Conservation (phyloP, 2,329 filamentous ascomycete genomes). For the Endoconidiophora polonica region DNA sequence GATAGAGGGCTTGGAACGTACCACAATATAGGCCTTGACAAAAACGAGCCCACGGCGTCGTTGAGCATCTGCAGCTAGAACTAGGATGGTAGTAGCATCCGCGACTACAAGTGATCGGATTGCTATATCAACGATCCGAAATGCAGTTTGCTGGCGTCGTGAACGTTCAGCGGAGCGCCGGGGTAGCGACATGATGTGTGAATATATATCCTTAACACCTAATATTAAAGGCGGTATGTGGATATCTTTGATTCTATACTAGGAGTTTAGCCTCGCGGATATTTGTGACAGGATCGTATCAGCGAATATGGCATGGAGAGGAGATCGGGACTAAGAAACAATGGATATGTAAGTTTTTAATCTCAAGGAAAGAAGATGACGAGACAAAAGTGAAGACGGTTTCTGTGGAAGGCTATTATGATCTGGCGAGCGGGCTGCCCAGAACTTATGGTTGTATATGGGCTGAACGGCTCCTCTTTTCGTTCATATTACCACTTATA, state of each 20-base stretch:
- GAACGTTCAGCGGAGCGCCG: background rate
- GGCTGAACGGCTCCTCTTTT: no score
- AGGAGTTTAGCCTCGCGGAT: no score
- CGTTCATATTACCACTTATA: no score
- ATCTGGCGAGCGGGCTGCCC: no score
- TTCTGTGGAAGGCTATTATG: no score
- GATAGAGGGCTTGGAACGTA: background rate
- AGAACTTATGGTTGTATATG: no score
- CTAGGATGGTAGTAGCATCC: constrained; percentile 1
- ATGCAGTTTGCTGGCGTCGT: background rate
- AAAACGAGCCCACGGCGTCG: constrained; percentile 1
- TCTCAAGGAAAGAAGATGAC: constrained; percentile 12
- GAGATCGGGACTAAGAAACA: no score
- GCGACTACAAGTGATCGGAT: constrained; percentile 5
- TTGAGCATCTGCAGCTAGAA: background rate
- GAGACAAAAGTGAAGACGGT: constrained; percentile 12
- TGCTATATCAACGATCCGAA: constrained; percentile 4
- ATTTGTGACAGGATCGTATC: no score
- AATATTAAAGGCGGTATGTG: no score
- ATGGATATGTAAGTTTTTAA: no score
- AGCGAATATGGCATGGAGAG: no score
- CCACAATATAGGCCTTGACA: constrained; percentile 3
- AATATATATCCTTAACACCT: background rate
- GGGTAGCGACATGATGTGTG: constrained; percentile 1
- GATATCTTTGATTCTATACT: no score